A percentile compares a stretch with the other conserved stretches of the same genome.
Conservation (phyloP, 2,329 filamentous ascomycete species). For the Podosphaera leucotricha region DNA sequence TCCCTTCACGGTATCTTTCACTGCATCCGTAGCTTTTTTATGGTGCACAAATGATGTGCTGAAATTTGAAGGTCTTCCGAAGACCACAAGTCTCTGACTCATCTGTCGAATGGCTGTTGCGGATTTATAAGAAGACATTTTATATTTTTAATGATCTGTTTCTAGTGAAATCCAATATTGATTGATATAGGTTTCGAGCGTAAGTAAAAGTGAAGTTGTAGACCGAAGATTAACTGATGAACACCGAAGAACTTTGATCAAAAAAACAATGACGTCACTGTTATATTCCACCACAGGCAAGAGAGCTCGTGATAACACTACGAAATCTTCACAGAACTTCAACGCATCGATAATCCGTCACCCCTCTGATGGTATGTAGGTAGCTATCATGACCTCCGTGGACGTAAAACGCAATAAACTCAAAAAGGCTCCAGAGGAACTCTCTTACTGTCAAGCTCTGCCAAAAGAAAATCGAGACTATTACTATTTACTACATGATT, state of each 20-base stretch:
- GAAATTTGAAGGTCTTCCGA: background rate
- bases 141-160: too few relatives aligned
- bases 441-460: too few relatives aligned
- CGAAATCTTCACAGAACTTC: too few relatives aligned
- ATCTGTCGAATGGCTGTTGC: background rate
- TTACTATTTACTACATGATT: too few relatives aligned
- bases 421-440: too few relatives aligned
- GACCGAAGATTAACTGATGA: background rate
- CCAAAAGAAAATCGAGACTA: too few relatives aligned
- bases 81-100: background rate
- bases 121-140: background rate
- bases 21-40: constrained; percentile 27
- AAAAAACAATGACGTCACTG: background rate
- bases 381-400: too few relatives aligned
- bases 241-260: background rate
- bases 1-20: constrained; percentile 34
- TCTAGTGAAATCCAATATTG: background rate
- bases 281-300: background rate
- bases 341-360: too few relatives aligned
- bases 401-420: too few relatives aligned
- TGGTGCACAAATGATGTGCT: constrained; percentile 19
- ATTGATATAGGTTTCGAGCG: background rate
- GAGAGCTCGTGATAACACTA: too few relatives aligned
- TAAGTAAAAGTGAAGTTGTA: background rate
- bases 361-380: too few relatives aligned